Evolutionary conservation across 176 grass and related monocot genomes (phyloP).

Genomic region (Triticum urartu): DNA sequence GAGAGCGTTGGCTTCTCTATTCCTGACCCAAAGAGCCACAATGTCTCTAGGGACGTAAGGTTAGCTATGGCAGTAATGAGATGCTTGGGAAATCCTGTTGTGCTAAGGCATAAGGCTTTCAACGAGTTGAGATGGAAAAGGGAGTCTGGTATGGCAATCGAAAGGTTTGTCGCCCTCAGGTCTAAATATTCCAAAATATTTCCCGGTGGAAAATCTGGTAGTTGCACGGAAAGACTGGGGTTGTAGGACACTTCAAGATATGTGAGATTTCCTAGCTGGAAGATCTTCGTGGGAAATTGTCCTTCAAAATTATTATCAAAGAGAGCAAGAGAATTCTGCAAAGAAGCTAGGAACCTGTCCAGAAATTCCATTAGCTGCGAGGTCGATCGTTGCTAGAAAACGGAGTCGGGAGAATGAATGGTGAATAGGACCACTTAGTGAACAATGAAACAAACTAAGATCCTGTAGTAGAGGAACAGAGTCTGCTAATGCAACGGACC

Average conservation of each 20-base stretch:
- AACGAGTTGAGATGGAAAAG: background rate
- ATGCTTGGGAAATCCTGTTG: background rate
- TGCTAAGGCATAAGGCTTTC: background rate
- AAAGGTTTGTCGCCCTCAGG: background rate
- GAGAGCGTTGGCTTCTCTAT: background rate
- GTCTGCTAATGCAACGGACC: slow-evolving; percentile 11
- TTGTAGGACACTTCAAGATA: background rate
- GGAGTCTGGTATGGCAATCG: background rate
- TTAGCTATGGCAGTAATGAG: background rate
- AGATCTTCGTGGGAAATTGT: slow-evolving; percentile 1
- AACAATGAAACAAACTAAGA: background rate
- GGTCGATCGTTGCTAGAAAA: background rate
- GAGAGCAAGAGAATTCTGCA: background rate
- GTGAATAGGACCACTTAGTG: slow-evolving; percentile 14
- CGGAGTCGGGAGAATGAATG: background rate
- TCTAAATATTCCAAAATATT: background rate
- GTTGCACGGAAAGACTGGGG: background rate
- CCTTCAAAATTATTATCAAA: background rate
- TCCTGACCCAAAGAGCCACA: background rate
- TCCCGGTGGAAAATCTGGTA: background rate
- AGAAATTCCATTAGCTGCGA: background rate
- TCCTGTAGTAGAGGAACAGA: slow-evolving; percentile 17
- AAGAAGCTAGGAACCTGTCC: background rate
- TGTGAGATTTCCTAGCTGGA: slow-evolving; percentile 21
- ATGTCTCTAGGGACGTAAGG: background rate